phyloP scores from a whole-genome alignment of 495 filamentous ascomycete species.

The Acidiella bohemica region DNA sequence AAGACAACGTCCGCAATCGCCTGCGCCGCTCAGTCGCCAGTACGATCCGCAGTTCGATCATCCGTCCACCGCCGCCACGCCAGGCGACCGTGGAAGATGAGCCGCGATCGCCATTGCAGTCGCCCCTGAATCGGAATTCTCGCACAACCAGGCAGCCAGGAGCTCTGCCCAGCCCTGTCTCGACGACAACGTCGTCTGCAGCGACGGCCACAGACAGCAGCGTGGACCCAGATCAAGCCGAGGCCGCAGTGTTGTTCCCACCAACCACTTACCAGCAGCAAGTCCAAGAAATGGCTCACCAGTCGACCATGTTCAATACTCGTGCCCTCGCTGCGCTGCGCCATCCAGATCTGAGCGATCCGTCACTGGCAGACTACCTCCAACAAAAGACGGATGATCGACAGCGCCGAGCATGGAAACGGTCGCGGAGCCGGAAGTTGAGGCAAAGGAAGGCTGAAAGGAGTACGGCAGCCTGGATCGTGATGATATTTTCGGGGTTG shows the following conservation, averaged over 20 bases:
- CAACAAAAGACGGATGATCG: constrained; percentile 11
- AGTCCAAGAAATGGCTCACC: constrained; percentile 2
- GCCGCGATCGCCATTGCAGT: background rate
- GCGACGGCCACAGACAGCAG: background rate
- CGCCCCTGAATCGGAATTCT: background rate
- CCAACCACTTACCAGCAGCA: constrained; percentile 5
- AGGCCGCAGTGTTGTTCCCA: too few relatives aligned
- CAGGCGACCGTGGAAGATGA: background rate
- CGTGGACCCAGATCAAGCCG: background rate
- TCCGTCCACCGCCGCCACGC: background rate
- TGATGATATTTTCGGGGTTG: constrained; percentile 7
- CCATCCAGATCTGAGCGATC: constrained; percentile 19
- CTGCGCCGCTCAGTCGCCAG: constrained; percentile 8
- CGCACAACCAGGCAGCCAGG: background rate
- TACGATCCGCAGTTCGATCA: constrained; percentile 5
- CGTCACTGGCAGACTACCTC: constrained; percentile 6
- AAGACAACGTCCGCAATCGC: constrained; percentile 20
- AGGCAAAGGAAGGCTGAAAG: background rate
- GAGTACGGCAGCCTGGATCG: background rate
- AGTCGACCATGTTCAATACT: constrained; percentile 16
- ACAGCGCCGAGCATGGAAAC: constrained; percentile 12
- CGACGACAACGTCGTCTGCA: constrained; percentile 1
- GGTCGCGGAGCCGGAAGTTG: constrained; percentile 11
- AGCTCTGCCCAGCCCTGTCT: constrained; percentile 4
- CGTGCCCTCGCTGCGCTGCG: constrained; percentile 12